Base-by-base conservation (phyloP, 768 basidiomycete species). In the Termitomyces sp. region DNA sequence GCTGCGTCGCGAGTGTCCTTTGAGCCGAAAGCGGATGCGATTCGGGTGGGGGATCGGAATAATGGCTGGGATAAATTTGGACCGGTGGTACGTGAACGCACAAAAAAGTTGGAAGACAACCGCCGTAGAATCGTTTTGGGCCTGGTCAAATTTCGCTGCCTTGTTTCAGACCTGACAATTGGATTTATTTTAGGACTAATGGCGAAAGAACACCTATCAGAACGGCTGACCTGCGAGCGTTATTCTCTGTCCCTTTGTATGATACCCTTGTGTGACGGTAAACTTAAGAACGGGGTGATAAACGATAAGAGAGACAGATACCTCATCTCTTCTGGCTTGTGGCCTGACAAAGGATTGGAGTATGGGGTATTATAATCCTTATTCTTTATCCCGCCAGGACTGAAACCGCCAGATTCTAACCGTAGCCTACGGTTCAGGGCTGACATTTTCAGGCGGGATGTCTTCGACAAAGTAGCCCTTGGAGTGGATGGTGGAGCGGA, bases 1-100 rank as follows among this genome's bases (percentile, higher is more conserved):
- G 86, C 85, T 3, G 82, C 84, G 48, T 85, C 80, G 22, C 81
- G 74, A 15, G 72, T 70, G 30, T 76, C 75, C 44, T 71, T 73
- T 6, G 75, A 61, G 5, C 65, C 68, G 54, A 66, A 65, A 58
- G 60, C 48, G 54, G 62, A 39, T 62, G 64, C 67, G 64, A 57
- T 57, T 61, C 36, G 58, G 60, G 59, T 49, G 58, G 63, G 54
- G 9, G 67, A 59, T 24, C 55, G 63, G 27, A 57, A 47, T 56
- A 55, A 41, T 24, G 61, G 16, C 50, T 58, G 54, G 48, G 64
- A 44, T 34, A 67, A 33, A 24, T 15, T 56, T 46, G 55, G 34
- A 15, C 12, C 15, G n/a, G 36, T 52, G 36, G 51, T 18, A 22
- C 57, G 34, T 13, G 65, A 31, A 15, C 59, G 66, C 22, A 65